Conservation (phyloP, 345 rosid species). For the Trapa bicornis region DNA sequence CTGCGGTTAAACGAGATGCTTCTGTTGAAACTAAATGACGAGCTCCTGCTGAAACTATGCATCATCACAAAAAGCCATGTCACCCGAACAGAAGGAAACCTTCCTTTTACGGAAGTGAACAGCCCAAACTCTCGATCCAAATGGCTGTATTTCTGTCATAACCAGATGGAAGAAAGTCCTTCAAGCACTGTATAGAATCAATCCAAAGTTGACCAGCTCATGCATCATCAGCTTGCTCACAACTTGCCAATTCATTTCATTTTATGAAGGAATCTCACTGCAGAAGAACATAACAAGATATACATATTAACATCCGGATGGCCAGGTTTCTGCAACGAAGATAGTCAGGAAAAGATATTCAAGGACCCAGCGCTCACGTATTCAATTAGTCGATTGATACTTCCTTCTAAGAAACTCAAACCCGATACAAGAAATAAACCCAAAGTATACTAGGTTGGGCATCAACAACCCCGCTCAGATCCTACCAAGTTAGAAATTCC, state of each 20-base stretch:
- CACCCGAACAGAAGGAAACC: not conserved
- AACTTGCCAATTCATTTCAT: not conserved
- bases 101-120: not conserved
- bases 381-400: not conserved
- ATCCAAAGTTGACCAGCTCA: not conserved
- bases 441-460: not conserved
- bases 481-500: not conserved
- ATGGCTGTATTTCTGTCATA: not conserved
- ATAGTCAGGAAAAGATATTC: not conserved
- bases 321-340: not conserved
- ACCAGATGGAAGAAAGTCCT: not conserved
- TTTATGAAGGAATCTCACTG: not conserved
- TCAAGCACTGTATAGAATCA: not conserved
- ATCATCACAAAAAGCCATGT: slow-evolving; percentile 10
- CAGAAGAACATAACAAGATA: not conserved
- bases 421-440: not conserved
- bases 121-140: not conserved
- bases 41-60: slow-evolving; percentile 13
- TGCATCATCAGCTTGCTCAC: not conserved
- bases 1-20: slow-evolving; percentile 13
- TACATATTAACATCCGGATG: not conserved
- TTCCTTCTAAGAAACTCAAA: not conserved
- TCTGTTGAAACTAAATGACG: slow-evolving; percentile 11
- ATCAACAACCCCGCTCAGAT: not conserved
- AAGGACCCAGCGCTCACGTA: not conserved